Conservation (phyloP, 345 rosid genomes). For the Limnanthes douglasii region DNA sequence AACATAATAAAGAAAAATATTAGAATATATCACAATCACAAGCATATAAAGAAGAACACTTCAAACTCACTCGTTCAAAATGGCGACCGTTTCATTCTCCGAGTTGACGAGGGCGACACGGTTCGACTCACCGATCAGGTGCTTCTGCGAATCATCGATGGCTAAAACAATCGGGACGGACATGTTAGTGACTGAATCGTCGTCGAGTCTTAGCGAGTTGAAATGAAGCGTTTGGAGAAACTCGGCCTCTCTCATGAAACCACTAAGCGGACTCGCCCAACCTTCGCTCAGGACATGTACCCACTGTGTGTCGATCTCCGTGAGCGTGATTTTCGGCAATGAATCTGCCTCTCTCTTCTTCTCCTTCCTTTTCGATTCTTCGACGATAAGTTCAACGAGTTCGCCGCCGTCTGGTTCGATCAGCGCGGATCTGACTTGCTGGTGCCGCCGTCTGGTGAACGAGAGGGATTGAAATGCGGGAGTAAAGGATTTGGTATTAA, state of each 20-base stretch:
- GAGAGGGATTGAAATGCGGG: no score
- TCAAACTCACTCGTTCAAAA: slow-evolving; percentile 70
- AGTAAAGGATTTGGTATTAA: no score
- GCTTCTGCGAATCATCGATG: slow-evolving; percentile 60
- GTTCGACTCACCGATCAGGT: slow-evolving; percentile 37
- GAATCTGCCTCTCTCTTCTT: slow-evolving; percentile 39
- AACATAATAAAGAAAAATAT: no score
- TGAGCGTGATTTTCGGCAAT: slow-evolving; percentile 40
- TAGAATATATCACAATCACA: no score
- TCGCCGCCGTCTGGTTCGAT: slow-evolving; percentile 86
- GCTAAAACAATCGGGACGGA: slow-evolving; percentile 88
- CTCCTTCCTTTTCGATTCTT: slow-evolving; percentile 31
- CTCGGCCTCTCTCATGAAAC: slow-evolving; percentile 95
- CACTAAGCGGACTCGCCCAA: slow-evolving; percentile 86
- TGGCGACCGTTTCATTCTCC: slow-evolving; percentile 39
- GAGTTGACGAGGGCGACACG: slow-evolving; percentile 67
- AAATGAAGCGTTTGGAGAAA: slow-evolving; percentile 99
- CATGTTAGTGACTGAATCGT: slow-evolving; percentile 89
- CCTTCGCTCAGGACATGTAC: slow-evolving; percentile 93
- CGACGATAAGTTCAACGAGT: slow-evolving; percentile 53
- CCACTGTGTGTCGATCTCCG: slow-evolving; percentile 66
- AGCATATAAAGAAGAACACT: no score
- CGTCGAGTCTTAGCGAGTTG: slow-evolving; percentile 70
- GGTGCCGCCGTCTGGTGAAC: slow-evolving; percentile 9
- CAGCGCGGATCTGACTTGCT: slow-evolving; percentile 23